phyloP scores from a whole-genome alignment of 345 rosid species.

The Moricandia moricandioides region DNA sequence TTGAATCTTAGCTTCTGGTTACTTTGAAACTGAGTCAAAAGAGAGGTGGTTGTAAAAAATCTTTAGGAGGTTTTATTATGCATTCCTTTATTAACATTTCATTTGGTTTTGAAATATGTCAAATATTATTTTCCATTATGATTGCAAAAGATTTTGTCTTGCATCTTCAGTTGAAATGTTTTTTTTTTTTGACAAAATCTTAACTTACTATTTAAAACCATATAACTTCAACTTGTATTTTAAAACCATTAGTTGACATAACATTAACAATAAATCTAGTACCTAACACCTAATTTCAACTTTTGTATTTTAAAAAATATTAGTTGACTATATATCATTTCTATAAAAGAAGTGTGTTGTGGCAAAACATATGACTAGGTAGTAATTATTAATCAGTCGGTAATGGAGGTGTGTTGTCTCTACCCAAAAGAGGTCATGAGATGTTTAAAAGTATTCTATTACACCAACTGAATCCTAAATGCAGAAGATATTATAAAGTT shows the following conservation, averaged over 20 bases:
- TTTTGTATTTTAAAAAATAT: neutral
- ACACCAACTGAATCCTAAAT: constrained; percentile 6
- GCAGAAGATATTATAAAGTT: constrained; percentile 14
- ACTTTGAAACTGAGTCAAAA: constrained; percentile 24
- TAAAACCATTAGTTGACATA: neutral
- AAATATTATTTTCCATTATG: constrained; percentile 9
- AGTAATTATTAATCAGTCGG: neutral
- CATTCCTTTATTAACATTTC: constrained; percentile 13
- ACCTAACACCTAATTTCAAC: neutral
- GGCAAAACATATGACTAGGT: constrained; percentile 6
- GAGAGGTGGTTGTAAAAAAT: constrained; percentile 29
- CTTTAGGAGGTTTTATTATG: constrained; percentile 26
- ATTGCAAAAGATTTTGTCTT: constrained; percentile 5
- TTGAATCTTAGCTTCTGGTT: constrained; percentile 16
- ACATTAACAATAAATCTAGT: neutral
- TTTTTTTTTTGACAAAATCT: neutral
- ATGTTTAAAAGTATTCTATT: constrained; percentile 13
- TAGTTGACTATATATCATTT: neutral
- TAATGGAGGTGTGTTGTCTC: neutral
- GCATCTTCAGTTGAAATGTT: neutral
- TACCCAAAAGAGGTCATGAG: neutral
- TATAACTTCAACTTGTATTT: neutral
- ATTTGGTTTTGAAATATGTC: constrained; percentile 17
- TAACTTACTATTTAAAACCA: neutral
- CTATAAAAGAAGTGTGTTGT: neutral